Evolutionary conservation across 2,329 filamentous ascomycete species (phyloP).

Genomic region (Beauveria caledonica): DNA sequence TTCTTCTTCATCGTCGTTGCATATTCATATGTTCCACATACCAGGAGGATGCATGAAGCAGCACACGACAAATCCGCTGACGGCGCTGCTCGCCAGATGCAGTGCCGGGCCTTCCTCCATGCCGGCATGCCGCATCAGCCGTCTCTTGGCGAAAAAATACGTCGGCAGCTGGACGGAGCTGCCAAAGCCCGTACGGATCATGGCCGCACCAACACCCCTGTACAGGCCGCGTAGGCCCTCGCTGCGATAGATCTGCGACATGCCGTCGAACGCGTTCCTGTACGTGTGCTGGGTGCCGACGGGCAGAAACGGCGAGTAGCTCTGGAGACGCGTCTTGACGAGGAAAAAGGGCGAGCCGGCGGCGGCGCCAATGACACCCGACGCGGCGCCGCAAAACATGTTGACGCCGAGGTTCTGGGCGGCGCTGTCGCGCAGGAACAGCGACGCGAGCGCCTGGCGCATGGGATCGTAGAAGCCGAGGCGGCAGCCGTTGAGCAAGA

Average conservation of each 20-base stretch:
- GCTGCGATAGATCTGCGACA: slow-evolving; percentile 65
- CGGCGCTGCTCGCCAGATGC: slow-evolving; percentile 81
- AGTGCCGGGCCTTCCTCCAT: slow-evolving; percentile 87
- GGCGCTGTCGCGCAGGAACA: slow-evolving; percentile 63
- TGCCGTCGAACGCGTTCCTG: slow-evolving; percentile 73
- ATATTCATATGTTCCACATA: slow-evolving; percentile 29
- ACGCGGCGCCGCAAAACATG: slow-evolving; percentile 83
- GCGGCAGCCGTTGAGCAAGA: slow-evolving; percentile 91
- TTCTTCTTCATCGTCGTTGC: neutral
- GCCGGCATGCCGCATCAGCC: slow-evolving; percentile 70
- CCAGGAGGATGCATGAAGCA: slow-evolving; percentile 96
- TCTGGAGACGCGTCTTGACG: slow-evolving; percentile 92
- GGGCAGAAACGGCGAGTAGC: slow-evolving; percentile 82
- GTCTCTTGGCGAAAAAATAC: slow-evolving; percentile 94
- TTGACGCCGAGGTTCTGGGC: slow-evolving; percentile 84
- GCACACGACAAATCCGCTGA: slow-evolving; percentile 92
- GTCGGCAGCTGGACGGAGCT: slow-evolving; percentile 94
- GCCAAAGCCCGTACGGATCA: slow-evolving; percentile 93
- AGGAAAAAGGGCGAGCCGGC: slow-evolving; percentile 95
- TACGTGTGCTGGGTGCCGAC: slow-evolving; percentile 97
- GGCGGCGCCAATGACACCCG: slow-evolving; percentile 85
- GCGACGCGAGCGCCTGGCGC: slow-evolving; percentile 59
- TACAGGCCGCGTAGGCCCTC: slow-evolving; percentile 82
- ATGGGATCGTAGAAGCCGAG: slow-evolving; percentile 97
- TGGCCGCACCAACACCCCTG: slow-evolving; percentile 82